Base-by-base conservation (phyloP, 805 yeast species). In the Candida silvatica region DNA sequence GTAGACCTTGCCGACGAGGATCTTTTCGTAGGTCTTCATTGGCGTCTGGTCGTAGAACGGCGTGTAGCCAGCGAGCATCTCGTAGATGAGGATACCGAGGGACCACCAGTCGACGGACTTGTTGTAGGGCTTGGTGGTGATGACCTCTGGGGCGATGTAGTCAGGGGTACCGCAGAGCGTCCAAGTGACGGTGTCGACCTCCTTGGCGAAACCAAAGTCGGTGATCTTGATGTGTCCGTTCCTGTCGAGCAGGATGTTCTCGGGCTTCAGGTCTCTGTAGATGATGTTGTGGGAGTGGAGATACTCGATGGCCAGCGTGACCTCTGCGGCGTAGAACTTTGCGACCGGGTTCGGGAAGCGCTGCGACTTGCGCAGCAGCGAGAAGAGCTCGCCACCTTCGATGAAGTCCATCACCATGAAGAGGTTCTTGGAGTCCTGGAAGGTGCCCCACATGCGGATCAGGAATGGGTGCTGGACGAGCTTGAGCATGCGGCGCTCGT, bases 61-160 rank as follows among this genome's bases (percentile, higher is more conserved):
- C 1, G 80, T 74, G 45, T 68, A 71, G 16, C 80, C 80, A 3
- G 77, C 71, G 40, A 74, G 56, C 80, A 74, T 74, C 56, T 74
- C 80, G 46, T 65, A 74, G 27, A 74, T 73, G 39, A 74, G 61
- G 16, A 74, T 71, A 20, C 80, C 80, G 43, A 74, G 66, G 2
- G 76, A 69, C 80, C 80, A 74, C 79, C 79, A 74, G 52, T 74
- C 80, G 17, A 74, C 79, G 3, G 76, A 67, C 47, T 73, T 73
- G 52, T 74, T 74, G 54, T 74, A 74, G 3, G 80, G 78, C 45
- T 73, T 70, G 8, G 77, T 71, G 3, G 80, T 72, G 18, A 74
- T 74, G n/a, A 74, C 79, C 47, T 74, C 80, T 4, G 80, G 80
- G 1, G 80, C 80, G 36, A 74, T 74, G 49, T 74, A 74, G 53